These are phyloP conservation scores for Zychaea mexicana DNA, from an alignment of 371 early-diverging fungal genomes.

Conservation along the genomic window DNA sequence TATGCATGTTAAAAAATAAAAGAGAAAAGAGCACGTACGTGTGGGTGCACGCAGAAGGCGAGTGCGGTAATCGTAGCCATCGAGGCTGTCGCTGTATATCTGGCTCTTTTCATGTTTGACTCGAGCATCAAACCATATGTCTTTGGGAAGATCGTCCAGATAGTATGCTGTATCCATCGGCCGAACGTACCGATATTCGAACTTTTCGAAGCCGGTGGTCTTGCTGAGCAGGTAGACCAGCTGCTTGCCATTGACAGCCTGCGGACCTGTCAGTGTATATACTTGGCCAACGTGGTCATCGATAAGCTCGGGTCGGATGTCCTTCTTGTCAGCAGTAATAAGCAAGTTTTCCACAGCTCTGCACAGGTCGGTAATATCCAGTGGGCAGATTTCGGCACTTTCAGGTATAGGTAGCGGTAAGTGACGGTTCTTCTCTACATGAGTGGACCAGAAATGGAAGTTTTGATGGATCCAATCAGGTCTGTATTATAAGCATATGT, in stretches of 20 bases:
- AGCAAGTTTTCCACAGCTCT: constrained; percentile 21
- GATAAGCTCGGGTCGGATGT: constrained; percentile 3
- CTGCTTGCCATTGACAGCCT: constrained; percentile 29
- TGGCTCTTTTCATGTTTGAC: constrained; percentile 34
- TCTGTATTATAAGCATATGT: constrained; percentile 20
- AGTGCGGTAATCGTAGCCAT: constrained; percentile 19
- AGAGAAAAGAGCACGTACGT: constrained; percentile 16
- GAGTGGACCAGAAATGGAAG: constrained; percentile 35
- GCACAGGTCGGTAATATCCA: constrained; percentile 43
- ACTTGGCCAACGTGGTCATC: constrained; percentile 36
- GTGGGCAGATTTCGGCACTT: constrained; percentile 35
- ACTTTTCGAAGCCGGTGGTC: constrained; percentile 26
- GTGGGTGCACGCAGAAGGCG: constrained; percentile 29
- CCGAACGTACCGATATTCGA: constrained; percentile 24
- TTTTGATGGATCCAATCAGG: constrained; percentile 48
- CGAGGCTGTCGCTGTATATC: constrained; percentile 25
- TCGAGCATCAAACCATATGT: constrained; percentile 49
- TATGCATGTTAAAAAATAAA: background rate
- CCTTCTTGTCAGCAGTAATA: background rate
- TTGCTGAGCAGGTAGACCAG: constrained; percentile 22
- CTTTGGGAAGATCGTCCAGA: constrained; percentile 22
- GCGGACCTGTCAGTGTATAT: constrained; percentile 41
- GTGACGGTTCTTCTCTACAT: constrained; percentile 26
- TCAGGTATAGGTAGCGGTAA: constrained; percentile 26
- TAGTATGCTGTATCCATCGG: constrained; percentile 40